These are phyloP conservation scores for Cerrena zonata DNA, from an alignment of 1,284 basidiomycete species.

Conservation along the genomic window DNA sequence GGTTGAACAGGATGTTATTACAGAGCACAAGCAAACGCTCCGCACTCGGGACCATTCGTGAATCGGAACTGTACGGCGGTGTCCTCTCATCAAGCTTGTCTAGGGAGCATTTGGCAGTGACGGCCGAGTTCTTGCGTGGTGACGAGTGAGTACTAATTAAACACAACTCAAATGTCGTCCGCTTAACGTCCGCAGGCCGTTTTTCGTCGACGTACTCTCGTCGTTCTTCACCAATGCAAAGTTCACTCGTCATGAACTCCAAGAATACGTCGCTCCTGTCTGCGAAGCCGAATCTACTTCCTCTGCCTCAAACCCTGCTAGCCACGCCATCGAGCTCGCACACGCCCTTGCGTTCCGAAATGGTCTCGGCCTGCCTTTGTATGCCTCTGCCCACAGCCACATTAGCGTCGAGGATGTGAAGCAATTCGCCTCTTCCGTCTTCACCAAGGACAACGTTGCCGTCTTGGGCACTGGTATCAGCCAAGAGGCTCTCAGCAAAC, in stretches of 20 bases:
- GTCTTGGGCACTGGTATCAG: slow-evolving; percentile 84
- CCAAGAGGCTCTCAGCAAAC: slow-evolving; percentile 59
- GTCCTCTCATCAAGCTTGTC: slow-evolving; percentile 82
- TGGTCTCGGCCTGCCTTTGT: slow-evolving; percentile 85
- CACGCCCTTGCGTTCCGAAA: slow-evolving; percentile 86
- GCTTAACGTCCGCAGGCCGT: slow-evolving; percentile 46
- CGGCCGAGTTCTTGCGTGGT: slow-evolving; percentile 90
- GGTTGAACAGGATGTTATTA: slow-evolving; percentile 3
- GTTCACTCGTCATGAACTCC: slow-evolving; percentile 80
- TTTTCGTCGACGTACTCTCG: slow-evolving; percentile 83
- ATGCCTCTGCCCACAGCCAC: slow-evolving; percentile 64
- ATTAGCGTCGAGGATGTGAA: slow-evolving; percentile 68
- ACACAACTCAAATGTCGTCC: slow-evolving; percentile 1
- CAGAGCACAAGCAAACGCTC: slow-evolving; percentile 82
- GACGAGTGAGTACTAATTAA: slow-evolving; percentile 94
- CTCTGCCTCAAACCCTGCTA: slow-evolving; percentile 58
- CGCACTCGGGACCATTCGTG: slow-evolving; percentile 84
- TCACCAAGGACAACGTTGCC: slow-evolving; percentile 75
- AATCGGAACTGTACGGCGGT: slow-evolving; percentile 92
- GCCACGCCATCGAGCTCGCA: slow-evolving; percentile 73
- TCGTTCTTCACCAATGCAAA: slow-evolving; percentile 79
- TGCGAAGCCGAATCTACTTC: slow-evolving; percentile 66
- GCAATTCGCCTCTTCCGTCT: slow-evolving; percentile 65
- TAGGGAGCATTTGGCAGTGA: slow-evolving; percentile 83
- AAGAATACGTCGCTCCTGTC: slow-evolving; percentile 78